Base-by-base conservation (phyloP, 1,284 basidiomycete genomes). In the Boletus holoroseus region DNA sequence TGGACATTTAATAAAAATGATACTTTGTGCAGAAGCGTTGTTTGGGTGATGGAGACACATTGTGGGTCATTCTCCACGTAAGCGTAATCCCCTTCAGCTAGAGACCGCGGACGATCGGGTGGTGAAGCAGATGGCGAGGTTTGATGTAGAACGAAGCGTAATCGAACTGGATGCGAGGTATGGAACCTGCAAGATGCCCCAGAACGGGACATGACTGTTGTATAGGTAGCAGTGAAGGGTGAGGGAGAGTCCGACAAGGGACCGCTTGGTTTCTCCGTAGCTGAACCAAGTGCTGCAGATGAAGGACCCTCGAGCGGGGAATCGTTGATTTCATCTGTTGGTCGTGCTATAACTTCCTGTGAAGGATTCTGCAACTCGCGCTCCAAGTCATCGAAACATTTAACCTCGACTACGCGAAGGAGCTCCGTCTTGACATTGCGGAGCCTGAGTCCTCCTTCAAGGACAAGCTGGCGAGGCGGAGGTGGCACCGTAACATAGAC, bases 121-220 rank as follows among this genome's bases (percentile, higher is more conserved):
- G 83, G 79, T 5, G 82, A 78, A 13, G 72, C 69, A 44, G 74
- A 69, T n/a, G 78, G 74, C 3, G 72, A 71, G 11, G 74, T 69
- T 42, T 80, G 82, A 64, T 85, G 85, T 20, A 91, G 70, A 15
- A 91, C 68, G 47, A 90, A 83, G 15, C 88, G 82, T 27, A 90
- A 69, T 49, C 76, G 81, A 42, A 91, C 75, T 1, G 85, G 72
- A 16, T 75, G 75, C 32, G 79, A 76, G 1, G 82, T 78, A 61
- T 91, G 87, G 59, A 91, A 85, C 37, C 85, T 81, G 69, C 88
- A 90, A 28, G 85, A 81, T 30, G 85, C 85, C 34, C 88, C 88
- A 13, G 88, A 88, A 11, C 83, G 77, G 2, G 85, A 82, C 27
- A 90, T 68, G 43, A 82, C 73, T 6, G 74, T 76, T 53, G 71